phyloP scores from a whole-genome alignment of 192 early-diverging fungal genomes.

The Linderina pennispora region DNA sequence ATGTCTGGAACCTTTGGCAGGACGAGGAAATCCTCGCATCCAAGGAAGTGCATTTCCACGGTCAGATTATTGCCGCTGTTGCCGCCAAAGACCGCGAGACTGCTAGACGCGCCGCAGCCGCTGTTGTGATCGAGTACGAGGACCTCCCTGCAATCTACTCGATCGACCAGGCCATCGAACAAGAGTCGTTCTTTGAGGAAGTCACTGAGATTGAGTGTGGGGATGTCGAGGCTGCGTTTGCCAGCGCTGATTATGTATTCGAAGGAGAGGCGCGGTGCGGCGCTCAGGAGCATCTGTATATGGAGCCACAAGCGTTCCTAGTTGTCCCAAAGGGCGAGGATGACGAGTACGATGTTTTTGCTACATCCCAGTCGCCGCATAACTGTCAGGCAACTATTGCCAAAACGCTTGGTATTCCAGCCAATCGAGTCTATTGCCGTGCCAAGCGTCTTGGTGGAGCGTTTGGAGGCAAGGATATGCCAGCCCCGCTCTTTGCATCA shows the following conservation, averaged over 20 bases:
- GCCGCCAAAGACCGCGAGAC: slow-evolving; percentile 53
- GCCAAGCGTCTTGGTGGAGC: slow-evolving; percentile 75
- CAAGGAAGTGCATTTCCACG: slow-evolving; percentile 50
- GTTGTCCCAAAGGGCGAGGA: slow-evolving; percentile 60
- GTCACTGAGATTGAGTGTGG: slow-evolving; percentile 47
- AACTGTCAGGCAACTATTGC: slow-evolving; percentile 56
- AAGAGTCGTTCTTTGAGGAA: slow-evolving; percentile 52
- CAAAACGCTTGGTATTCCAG: slow-evolving; percentile 52
- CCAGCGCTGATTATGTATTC: slow-evolving; percentile 41
- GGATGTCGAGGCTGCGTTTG: slow-evolving; percentile 48
- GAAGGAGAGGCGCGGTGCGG: slow-evolving; percentile 39
- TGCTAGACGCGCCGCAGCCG: slow-evolving; percentile 54
- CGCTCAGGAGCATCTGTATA: slow-evolving; percentile 70
- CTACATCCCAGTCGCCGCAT: slow-evolving; percentile 58
- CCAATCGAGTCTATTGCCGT: slow-evolving; percentile 55
- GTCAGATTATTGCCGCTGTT: slow-evolving; percentile 66
- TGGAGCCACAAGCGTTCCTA: slow-evolving; percentile 59
- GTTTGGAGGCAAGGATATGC: slow-evolving; percentile 61
- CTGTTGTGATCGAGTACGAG: slow-evolving; percentile 64
- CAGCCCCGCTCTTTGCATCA: slow-evolving; percentile 50
- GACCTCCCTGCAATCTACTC: slow-evolving; percentile 54
- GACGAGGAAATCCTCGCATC: slow-evolving; percentile 68
- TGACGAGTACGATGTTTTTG: slow-evolving; percentile 62
- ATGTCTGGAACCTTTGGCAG: slow-evolving; percentile 34
- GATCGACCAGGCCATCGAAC: slow-evolving; percentile 66